These are phyloP conservation scores for Gymnopilus junonius DNA, from an alignment of 768 basidiomycete species.

Conservation along the genomic window DNA sequence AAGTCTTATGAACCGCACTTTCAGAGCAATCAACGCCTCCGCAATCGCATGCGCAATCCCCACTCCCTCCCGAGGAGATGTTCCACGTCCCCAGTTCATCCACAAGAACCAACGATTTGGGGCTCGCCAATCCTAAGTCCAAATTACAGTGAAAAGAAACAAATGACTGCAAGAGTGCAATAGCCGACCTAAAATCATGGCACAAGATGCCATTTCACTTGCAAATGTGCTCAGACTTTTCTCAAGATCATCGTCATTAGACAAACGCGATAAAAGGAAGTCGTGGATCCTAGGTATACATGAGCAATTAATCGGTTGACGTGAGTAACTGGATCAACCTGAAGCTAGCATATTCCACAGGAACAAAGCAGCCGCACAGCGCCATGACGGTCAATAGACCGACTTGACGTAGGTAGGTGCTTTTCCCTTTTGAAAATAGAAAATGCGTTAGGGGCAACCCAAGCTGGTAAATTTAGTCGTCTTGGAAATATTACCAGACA, in stretches of 20 bases:
- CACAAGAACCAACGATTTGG: slow-evolving; percentile 76
- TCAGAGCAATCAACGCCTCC: slow-evolving; percentile 72
- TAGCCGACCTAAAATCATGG: slow-evolving; percentile 81
- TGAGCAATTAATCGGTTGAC: not conserved
- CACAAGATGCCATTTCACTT: slow-evolving; percentile 89
- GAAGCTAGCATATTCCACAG: slow-evolving; percentile 93
- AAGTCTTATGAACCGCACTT: slow-evolving; percentile 47
- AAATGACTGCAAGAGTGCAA: not conserved
- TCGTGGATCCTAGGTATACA: slow-evolving; percentile 67
- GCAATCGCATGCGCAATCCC: slow-evolving; percentile 87
- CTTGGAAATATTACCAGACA: slow-evolving; percentile 42
- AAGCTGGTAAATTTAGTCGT: not conserved
- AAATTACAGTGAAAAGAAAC: not conserved
- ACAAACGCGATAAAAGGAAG: slow-evolving; percentile 81
- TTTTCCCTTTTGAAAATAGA: slow-evolving; percentile 64
- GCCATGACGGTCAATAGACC: slow-evolving; percentile 86
- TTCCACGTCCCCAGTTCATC: slow-evolving; percentile 96
- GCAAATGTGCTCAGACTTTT: slow-evolving; percentile 93
- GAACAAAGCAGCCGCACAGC: slow-evolving; percentile 90
- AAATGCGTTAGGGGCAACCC: not conserved
- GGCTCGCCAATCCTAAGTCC: slow-evolving; percentile 65
- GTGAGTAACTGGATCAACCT: slow-evolving; percentile 41
- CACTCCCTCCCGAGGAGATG: slow-evolving; percentile 80
- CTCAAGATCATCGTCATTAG: slow-evolving; percentile 94
- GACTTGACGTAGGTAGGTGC: slow-evolving; percentile 89